phyloP scores from a whole-genome alignment of 371 early-diverging fungal genomes.

The Apophysomyces variabilis region DNA sequence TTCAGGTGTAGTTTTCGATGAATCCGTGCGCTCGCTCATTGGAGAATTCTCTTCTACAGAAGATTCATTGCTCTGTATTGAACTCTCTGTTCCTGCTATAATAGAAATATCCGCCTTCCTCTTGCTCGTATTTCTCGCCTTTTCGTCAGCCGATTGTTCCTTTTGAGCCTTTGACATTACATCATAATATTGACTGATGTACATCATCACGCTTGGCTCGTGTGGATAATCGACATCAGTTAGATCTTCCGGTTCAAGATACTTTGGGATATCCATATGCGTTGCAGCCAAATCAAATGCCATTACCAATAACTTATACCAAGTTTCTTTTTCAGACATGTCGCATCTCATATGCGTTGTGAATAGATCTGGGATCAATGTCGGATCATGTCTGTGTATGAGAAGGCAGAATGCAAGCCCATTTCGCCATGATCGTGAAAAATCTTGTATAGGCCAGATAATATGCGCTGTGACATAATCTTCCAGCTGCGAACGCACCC shows the following conservation, averaged over 20 bases:
- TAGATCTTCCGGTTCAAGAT: constrained; percentile 52
- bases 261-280: constrained; percentile 44
- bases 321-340: constrained; percentile 35
- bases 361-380: constrained; percentile 64
- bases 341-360: constrained; percentile 31
- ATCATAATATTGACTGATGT: constrained; percentile 53
- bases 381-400: constrained; percentile 71
- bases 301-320: constrained; percentile 36
- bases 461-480: constrained; percentile 62
- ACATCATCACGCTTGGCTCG: constrained; percentile 57
- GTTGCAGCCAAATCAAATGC: constrained; percentile 42
- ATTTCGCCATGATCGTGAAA: constrained; percentile 73
- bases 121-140: constrained; percentile 23
- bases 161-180: constrained; percentile 42
- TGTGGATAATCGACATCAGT: constrained; percentile 54
- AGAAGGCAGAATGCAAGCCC: constrained; percentile 76
- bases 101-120: constrained; percentile 11
- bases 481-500: constrained; percentile 73
- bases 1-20: not conserved
- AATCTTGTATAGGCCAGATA: constrained; percentile 67
- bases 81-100: not conserved
- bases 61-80: not conserved
- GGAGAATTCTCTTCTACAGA: not conserved
- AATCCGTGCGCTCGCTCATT: not conserved
- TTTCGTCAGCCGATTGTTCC: constrained; percentile 20